phyloP scores from a whole-genome alignment of 148 eudicot species.

The Vaccinium macrocarpon region DNA sequence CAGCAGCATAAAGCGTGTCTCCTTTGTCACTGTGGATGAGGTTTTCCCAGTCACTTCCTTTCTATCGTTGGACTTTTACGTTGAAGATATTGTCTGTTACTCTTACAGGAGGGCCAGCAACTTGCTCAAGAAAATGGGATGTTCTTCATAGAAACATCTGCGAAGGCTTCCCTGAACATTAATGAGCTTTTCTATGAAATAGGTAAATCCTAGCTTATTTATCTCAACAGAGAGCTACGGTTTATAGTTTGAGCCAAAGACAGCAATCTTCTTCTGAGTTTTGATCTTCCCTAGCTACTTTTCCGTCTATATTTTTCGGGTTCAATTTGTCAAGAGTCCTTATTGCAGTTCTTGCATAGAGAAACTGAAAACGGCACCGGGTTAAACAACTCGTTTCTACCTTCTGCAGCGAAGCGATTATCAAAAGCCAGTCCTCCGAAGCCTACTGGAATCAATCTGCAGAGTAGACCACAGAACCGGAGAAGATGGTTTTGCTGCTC shows the following conservation, averaged over 20 bases:
- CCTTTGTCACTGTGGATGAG: neutral
- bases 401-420: conserved; percentile 41
- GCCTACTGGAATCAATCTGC: conserved; percentile 29
- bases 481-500: conserved; percentile 33
- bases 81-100: neutral
- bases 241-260: neutral
- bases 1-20: neutral
- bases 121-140: conserved; percentile 38
- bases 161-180: conserved; percentile 35
- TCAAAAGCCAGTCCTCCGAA: conserved; percentile 30
- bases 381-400: neutral
- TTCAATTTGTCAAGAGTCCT: neutral
- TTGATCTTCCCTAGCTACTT: neutral
- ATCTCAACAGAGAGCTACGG: neutral
- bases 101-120: conserved; percentile 35
- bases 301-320: neutral
- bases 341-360: neutral
- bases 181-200: conserved; percentile 44
- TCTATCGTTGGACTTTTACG: neutral
- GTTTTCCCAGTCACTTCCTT: too few species aligned
- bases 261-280: neutral
- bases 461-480: conserved; percentile 22
- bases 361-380: neutral
- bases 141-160: conserved; percentile 44
- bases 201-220: conserved; percentile 24